phyloP scores from a whole-genome alignment of 495 filamentous ascomycete genomes.

The Podospora didyma region DNA sequence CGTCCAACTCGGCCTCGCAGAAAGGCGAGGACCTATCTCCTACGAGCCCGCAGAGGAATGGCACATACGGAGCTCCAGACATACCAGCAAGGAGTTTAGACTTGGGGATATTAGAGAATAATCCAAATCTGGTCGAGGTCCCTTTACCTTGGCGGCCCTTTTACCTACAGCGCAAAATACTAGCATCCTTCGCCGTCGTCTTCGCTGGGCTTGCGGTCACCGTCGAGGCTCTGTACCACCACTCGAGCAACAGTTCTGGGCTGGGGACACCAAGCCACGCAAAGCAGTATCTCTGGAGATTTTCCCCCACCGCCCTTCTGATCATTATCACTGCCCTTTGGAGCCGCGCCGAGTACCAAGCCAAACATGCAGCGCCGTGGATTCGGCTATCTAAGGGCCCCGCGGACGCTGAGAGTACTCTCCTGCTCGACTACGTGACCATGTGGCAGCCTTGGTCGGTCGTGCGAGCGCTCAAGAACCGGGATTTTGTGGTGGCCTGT shows the following conservation, averaged over 20 bases:
- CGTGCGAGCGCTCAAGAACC: slow-evolving; percentile 8
- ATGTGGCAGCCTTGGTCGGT: slow-evolving; percentile 8
- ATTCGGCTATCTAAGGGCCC: slow-evolving; percentile 11
- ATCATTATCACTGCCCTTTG: slow-evolving; percentile 21
- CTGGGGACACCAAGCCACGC: background rate
- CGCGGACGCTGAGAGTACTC: slow-evolving; percentile 8
- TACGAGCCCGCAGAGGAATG: slow-evolving; percentile 3
- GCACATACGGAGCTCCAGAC: background rate
- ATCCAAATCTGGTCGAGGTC: slow-evolving; percentile 15
- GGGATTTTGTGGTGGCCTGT: slow-evolving; percentile 20
- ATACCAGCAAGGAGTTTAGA: slow-evolving; percentile 4
- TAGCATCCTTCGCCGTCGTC: slow-evolving; percentile 13
- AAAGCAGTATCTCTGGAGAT: slow-evolving; percentile 27
- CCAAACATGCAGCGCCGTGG: slow-evolving; percentile 29
- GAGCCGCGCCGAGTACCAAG: slow-evolving; percentile 28
- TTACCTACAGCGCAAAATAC: slow-evolving; percentile 21
- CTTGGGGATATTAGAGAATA: slow-evolving; percentile 8
- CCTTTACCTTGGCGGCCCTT: slow-evolving; percentile 20
- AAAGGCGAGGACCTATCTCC: slow-evolving; percentile 8
- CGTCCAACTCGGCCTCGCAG: slow-evolving; percentile 20
- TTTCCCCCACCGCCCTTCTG: slow-evolving; percentile 24
- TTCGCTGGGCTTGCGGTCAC: slow-evolving; percentile 11
- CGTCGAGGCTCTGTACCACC: slow-evolving; percentile 12
- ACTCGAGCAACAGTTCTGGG: slow-evolving; percentile 10
- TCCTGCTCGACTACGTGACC: slow-evolving; percentile 28